phyloP scores from a whole-genome alignment of 169 alveolate species.

The Eimeria necatrix region DNA sequence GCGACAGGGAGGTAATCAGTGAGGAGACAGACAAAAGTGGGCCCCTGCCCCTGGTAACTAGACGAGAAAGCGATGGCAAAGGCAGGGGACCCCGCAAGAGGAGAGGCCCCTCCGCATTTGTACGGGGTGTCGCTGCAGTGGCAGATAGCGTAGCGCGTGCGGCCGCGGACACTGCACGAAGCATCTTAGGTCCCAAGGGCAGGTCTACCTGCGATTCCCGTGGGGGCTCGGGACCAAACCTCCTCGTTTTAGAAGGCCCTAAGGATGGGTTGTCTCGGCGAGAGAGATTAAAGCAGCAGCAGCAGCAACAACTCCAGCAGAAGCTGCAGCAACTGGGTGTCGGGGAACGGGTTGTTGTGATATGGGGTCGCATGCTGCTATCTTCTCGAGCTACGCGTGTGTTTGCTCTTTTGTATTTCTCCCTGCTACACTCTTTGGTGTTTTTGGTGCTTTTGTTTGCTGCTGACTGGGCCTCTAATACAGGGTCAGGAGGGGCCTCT shows the following conservation, averaged over 20 bases:
- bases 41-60: not conserved
- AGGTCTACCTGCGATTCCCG: not conserved
- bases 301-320: conserved; percentile 15
- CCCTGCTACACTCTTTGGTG: conserved; percentile 37
- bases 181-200: not conserved
- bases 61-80: not conserved
- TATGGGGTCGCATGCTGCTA: conserved; percentile 49
- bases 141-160: conserved; percentile 46
- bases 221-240: not conserved
- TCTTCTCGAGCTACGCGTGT: conserved; percentile 22
- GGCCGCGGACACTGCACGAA: conserved; percentile 1
- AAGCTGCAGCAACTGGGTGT: not conserved
- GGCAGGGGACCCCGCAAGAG: not conserved
- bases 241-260: too few relatives aligned
- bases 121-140: not conserved
- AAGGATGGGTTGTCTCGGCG: not conserved
- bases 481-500: not conserved
- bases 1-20: not conserved
- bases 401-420: conserved; percentile 44
- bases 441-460: conserved; percentile 5
- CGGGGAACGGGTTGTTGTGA: conserved; percentile 33
- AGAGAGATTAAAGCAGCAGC: not conserved
- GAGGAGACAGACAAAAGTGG: not conserved
- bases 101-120: not conserved
- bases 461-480: not conserved